Evolutionary conservation across 306 rosid genomes (phyloP).

Genomic region (Begonia loranthoides): DNA sequence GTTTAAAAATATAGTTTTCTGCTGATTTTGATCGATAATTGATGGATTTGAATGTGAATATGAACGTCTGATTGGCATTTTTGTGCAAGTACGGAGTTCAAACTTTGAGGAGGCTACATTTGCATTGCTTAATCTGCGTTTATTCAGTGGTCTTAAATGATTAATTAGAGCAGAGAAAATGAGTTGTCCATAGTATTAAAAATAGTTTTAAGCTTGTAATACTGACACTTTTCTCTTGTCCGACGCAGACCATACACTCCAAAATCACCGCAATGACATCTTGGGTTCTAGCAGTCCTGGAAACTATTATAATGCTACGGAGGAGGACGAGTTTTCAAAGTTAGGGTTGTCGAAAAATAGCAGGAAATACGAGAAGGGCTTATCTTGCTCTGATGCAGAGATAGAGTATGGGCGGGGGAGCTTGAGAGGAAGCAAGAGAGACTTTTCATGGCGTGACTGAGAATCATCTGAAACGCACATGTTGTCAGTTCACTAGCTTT

Average conservation of each 20-base stretch:
- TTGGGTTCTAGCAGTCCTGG: conserved; percentile 52
- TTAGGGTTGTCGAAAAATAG: conserved; percentile 43
- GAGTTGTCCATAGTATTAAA: too few relatives aligned
- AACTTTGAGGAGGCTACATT: background rate
- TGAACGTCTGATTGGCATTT: background rate
- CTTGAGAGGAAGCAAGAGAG: conserved; percentile 56
- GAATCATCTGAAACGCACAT: conserved; percentile 26
- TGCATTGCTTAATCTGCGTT: background rate
- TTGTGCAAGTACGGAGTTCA: background rate
- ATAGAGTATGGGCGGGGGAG: conserved; percentile 90
- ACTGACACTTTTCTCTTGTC: conserved; percentile 18
- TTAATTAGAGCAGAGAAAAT: background rate
- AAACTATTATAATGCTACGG: conserved; percentile 12
- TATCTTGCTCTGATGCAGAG: conserved; percentile 93
- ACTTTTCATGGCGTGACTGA: conserved; percentile 45
- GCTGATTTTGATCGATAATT: background rate
- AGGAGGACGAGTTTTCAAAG: conserved; percentile 60
- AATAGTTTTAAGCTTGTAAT: background rate
- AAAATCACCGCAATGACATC: conserved; percentile 33
- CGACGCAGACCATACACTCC: conserved; percentile 45
- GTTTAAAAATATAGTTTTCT: conserved; percentile 9
- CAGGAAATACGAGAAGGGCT: conserved; percentile 59
- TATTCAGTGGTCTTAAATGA: background rate
- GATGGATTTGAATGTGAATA: conserved; percentile 1
- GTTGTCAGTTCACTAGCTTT: too few relatives aligned